Percentiles rank a stretch among this genome's conserved stretches.
These are phyloP conservation scores for Rubia yunnanensis DNA, from an alignment of 257 asterid genomes.

Conservation along the genomic window DNA sequence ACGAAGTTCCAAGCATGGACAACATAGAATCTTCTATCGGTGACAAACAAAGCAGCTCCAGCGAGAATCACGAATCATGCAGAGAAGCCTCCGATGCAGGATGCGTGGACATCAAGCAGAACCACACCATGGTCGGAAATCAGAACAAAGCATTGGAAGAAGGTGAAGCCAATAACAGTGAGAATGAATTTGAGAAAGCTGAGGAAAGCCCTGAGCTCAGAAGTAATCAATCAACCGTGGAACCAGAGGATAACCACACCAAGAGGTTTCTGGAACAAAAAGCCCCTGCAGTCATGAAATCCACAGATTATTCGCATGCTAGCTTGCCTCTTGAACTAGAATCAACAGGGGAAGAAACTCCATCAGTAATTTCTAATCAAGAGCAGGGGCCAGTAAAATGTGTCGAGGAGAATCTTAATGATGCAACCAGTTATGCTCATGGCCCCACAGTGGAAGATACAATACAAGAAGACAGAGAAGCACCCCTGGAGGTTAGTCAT, in stretches of 20 bases:
- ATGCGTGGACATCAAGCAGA: too few species aligned
- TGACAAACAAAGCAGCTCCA: too few species aligned
- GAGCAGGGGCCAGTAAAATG: not conserved
- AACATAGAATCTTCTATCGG: too few species aligned
- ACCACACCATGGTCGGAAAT: too few species aligned
- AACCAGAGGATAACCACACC: not conserved
- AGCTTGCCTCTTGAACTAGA: not conserved
- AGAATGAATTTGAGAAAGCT: not conserved
- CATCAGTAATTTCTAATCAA: not conserved
- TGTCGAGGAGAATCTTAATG: not conserved
- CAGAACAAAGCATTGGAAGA: not conserved
- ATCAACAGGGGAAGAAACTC: slow-evolving; percentile 2
- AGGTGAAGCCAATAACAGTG: not conserved
- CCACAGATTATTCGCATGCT: not conserved
- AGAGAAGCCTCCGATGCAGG: too few species aligned
- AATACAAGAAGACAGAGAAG: not conserved
- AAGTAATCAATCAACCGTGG: not conserved
- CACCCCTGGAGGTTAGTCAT: slow-evolving; percentile 5
- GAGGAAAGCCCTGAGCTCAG: not conserved
- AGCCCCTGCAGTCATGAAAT: not conserved
- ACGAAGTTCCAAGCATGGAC: too few species aligned
- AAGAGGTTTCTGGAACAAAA: too few species aligned
- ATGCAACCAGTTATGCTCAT: not conserved
- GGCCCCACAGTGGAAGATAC: not conserved
- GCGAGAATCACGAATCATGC: too few species aligned